phyloP scores from a whole-genome alignment of 2,329 filamentous ascomycete genomes.

The Verticillium zaregamsianum region DNA sequence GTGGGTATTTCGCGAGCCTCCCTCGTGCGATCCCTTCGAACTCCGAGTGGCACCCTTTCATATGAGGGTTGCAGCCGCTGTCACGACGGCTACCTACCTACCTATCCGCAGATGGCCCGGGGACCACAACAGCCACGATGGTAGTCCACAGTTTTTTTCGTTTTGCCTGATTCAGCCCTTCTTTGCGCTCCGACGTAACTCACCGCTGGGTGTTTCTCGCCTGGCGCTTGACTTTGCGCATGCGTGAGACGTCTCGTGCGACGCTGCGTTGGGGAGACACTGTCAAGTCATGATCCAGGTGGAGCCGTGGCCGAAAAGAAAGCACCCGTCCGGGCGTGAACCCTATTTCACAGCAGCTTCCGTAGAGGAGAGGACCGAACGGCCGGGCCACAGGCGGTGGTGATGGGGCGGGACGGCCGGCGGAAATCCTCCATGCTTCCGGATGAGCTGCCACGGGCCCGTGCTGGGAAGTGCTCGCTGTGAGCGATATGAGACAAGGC shows the following conservation, averaged over 20 bases:
- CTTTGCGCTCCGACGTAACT: neutral
- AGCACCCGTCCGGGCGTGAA: neutral
- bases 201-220: neutral
- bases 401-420: neutral
- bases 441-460: neutral
- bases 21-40: neutral
- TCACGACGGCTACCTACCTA: neutral
- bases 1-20: neutral
- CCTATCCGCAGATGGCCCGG: neutral
- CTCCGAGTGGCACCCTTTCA: neutral
- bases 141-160: neutral
- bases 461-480: neutral
- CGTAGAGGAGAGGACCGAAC: neutral
- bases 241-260: neutral
- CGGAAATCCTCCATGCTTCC: neutral
- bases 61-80: neutral
- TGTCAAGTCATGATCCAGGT: neutral
- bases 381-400: neutral
- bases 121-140: neutral
- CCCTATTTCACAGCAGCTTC: neutral
- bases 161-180: neutral
- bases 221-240: neutral
- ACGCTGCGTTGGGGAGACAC: neutral
- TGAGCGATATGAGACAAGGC: neutral
- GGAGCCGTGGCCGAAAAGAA: neutral